A percentile compares a stretch with the other conserved stretches of the same genome.
Conservation (phyloP, 192 early-diverging fungal species). For the Backusella morwellensis region DNA sequence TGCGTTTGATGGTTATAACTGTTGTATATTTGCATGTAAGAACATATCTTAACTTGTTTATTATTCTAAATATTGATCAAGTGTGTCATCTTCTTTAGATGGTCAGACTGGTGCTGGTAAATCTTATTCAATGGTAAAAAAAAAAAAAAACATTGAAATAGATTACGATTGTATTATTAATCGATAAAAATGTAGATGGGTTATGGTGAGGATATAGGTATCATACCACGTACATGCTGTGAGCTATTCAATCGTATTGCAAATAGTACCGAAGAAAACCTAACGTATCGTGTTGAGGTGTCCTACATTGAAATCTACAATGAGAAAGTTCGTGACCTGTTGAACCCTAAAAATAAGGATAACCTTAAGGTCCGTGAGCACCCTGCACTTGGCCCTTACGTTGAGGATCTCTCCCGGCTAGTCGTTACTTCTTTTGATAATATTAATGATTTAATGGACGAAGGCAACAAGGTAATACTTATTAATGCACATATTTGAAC, state of each 20-base stretch:
- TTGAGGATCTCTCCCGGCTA: slow-evolving; percentile 86
- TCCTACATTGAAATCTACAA: slow-evolving; percentile 94
- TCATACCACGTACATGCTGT: slow-evolving; percentile 83
- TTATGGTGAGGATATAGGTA: slow-evolving; percentile 72
- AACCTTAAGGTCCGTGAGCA: slow-evolving; percentile 81
- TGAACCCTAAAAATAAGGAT: slow-evolving; percentile 70
- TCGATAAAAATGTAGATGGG: slow-evolving; percentile 48
- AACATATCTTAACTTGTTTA: not conserved
- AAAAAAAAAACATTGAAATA: not conserved
- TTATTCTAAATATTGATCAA: not conserved
- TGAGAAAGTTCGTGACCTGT: slow-evolving; percentile 77
- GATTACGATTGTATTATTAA: not conserved
- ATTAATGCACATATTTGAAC: not conserved
- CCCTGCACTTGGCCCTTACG: slow-evolving; percentile 80
- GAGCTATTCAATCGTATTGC: slow-evolving; percentile 73
- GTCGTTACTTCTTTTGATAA: slow-evolving; percentile 72
- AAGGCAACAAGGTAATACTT: slow-evolving; percentile 67
- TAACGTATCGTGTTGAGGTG: slow-evolving; percentile 71
- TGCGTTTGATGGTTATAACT: slow-evolving; percentile 88
- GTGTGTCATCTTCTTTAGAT: slow-evolving; percentile 39
- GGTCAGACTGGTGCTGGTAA: slow-evolving; percentile 82
- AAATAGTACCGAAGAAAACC: slow-evolving; percentile 36
- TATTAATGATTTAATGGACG: slow-evolving; percentile 71
- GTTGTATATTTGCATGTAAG: slow-evolving; percentile 92
- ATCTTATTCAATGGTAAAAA: slow-evolving; percentile 60